Evolutionary conservation across 257 asterid genomes (phyloP).

Genomic region (Solanum chaucha): DNA sequence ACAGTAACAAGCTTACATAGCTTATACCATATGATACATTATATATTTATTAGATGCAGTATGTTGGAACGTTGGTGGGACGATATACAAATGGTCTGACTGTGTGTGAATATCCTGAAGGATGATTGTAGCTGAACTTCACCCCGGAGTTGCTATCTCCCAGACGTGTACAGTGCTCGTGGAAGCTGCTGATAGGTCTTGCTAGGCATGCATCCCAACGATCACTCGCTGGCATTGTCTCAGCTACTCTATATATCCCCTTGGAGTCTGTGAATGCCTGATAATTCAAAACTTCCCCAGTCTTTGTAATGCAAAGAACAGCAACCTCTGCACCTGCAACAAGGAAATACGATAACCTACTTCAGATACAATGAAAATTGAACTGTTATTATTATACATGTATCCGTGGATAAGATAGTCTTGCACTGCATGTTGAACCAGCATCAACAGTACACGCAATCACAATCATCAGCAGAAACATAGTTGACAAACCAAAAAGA

Average conservation of each 20-base stretch:
- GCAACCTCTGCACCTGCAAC: slow-evolving; percentile 91
- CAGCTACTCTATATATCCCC: slow-evolving; percentile 78
- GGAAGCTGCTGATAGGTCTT: slow-evolving; percentile 85
- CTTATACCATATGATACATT: neutral
- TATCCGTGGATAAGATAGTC: neutral
- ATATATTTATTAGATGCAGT: slow-evolving; percentile 32
- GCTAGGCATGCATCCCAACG: slow-evolving; percentile 92
- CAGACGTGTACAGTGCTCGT: slow-evolving; percentile 54
- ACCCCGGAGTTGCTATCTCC: slow-evolving; percentile 52
- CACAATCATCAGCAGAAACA: neutral
- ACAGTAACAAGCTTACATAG: neutral
- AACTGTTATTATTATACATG: neutral
- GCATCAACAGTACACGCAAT: neutral
- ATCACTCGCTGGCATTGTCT: slow-evolving; percentile 92
- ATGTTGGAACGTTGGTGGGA: slow-evolving; percentile 50
- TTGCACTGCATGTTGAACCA: neutral
- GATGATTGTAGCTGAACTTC: slow-evolving; percentile 67
- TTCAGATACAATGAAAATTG: neutral
- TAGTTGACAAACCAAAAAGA: neutral
- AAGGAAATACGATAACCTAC: neutral
- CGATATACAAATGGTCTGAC: slow-evolving; percentile 75
- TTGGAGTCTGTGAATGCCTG: slow-evolving; percentile 79
- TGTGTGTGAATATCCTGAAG: slow-evolving; percentile 69
- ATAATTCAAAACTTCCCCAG: slow-evolving; percentile 84
- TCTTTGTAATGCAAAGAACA: slow-evolving; percentile 89